These are phyloP conservation scores for Beauveria brongniartii DNA, from an alignment of 2,329 filamentous ascomycete genomes.

Conservation along the genomic window DNA sequence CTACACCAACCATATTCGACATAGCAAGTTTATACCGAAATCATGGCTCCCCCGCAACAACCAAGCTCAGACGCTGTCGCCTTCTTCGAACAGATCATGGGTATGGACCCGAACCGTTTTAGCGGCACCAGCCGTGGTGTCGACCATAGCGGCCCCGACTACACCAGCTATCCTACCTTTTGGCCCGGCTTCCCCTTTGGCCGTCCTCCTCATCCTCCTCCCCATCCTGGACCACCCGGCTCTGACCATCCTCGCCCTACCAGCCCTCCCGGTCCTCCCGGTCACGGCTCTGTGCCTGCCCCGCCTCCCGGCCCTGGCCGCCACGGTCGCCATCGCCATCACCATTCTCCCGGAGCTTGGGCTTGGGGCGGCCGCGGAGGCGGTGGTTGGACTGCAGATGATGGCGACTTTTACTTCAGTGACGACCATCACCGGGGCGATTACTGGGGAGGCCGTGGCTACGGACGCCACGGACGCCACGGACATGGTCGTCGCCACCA, in stretches of 20 bases:
- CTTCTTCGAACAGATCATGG: constrained; percentile 24
- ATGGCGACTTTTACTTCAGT: constrained; percentile 7
- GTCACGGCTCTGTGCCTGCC: neutral
- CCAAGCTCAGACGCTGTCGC: neutral
- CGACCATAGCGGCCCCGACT: constrained; percentile 17
- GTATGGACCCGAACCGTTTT: constrained; percentile 23
- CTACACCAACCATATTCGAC: neutral
- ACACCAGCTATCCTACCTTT: constrained; percentile 18
- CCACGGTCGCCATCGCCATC: constrained; percentile 12
- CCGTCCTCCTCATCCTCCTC: neutral
- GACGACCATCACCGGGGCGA: neutral
- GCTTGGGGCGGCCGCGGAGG: constrained; percentile 1
- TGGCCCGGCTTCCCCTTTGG: constrained; percentile 28
- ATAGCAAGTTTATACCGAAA: neutral
- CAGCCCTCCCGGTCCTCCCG: constrained; percentile 8
- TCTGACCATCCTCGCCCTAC: constrained; percentile 15
- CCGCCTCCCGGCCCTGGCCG: constrained; percentile 10
- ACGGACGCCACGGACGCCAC: constrained; percentile 12
- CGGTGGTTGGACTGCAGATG: constrained; percentile 1
- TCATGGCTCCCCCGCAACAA: neutral
- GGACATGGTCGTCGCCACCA: constrained; percentile 12
- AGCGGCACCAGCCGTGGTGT: constrained; percentile 26
- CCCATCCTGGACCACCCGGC: constrained; percentile 12
- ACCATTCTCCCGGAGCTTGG: constrained; percentile 15
- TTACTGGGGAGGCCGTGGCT: constrained; percentile 1